These are phyloP conservation scores for Holtermannia corniformis DNA, from an alignment of 768 basidiomycete species.

Conservation along the genomic window DNA sequence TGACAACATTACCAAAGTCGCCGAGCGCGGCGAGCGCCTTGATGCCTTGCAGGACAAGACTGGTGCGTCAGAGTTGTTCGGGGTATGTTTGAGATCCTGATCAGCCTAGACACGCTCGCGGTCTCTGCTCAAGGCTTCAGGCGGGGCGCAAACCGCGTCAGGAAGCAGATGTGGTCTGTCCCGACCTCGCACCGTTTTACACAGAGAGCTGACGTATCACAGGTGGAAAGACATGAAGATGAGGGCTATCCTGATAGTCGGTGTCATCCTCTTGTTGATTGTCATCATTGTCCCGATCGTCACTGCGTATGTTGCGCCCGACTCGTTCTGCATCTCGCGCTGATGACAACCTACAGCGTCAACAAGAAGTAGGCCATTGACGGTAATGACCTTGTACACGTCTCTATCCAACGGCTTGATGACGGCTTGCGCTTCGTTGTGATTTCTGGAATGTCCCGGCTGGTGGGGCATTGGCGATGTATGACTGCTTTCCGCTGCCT, in stretches of 20 bases:
- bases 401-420: too few species aligned
- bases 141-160: conserved; percentile 89
- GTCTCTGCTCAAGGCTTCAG: conserved; percentile 99
- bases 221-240: conserved; percentile 96
- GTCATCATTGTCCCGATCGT: conserved; percentile 95
- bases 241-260: conserved; percentile 90
- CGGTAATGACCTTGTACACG: too few species aligned
- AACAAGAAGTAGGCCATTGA: too few species aligned
- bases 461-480: too few species aligned
- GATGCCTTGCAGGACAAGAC: conserved; percentile 97
- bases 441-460: too few species aligned
- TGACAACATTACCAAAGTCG: conserved; percentile 79
- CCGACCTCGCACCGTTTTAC: background rate
- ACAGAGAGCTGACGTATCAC: background rate
- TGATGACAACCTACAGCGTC: too few species aligned
- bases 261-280: conserved; percentile 78
- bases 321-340: background rate
- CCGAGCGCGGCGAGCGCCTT: conserved; percentile 86
- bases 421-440: too few species aligned
- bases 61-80: conserved; percentile 50
- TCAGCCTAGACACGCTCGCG: conserved; percentile 71
- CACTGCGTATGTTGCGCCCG: conserved; percentile 52
- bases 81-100: background rate
- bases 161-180: conserved; percentile 61
- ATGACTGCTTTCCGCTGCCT: too few species aligned